Conservation (phyloP, 805 yeast species). For the Candida wancherniae region DNA sequence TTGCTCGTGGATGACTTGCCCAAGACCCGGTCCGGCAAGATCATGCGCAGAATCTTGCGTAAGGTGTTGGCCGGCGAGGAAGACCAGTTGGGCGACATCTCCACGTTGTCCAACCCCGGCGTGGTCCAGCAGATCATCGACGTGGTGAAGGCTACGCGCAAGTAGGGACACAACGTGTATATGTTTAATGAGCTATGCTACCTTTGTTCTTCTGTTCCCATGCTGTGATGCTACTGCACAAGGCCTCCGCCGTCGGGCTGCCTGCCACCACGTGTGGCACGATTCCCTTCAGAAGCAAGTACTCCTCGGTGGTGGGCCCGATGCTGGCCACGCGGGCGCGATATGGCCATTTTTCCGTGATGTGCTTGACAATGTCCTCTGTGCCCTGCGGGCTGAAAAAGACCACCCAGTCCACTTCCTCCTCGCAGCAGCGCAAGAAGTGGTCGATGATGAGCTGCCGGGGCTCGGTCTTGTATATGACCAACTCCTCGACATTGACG, state of each 20-base stretch:
- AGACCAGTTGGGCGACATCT: conserved; percentile 86
- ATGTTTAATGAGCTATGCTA: not conserved
- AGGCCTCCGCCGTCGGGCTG: conserved; percentile 65
- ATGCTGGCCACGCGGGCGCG: conserved; percentile 64
- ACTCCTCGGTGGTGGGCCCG: conserved; percentile 86
- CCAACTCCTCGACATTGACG: conserved; percentile 49
- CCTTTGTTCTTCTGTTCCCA: conserved; percentile 6
- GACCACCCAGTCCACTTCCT: conserved; percentile 55
- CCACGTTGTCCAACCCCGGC: conserved; percentile 83
- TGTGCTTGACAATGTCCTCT: conserved; percentile 48
- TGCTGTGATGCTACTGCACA: conserved; percentile 37
- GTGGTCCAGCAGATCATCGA: conserved; percentile 73
- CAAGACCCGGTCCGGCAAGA: conserved; percentile 97
- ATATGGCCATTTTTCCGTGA: conserved; percentile 11
- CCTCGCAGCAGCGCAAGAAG: conserved; percentile 19
- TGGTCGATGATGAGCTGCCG: conserved; percentile 43
- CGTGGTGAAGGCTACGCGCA: conserved; percentile 46
- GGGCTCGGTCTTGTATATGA: conserved; percentile 65
- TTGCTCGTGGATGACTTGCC: conserved; percentile 87
- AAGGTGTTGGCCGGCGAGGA: conserved; percentile 90
- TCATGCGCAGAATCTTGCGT: conserved; percentile 96
- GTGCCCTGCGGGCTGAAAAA: conserved; percentile 94
- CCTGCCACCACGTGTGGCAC: conserved; percentile 59
- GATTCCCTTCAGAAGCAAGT: conserved; percentile 48
- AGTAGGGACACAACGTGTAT: conserved; percentile 4